Base-by-base conservation (phyloP, 768 basidiomycete genomes). In the Saitozyma sp. region DNA sequence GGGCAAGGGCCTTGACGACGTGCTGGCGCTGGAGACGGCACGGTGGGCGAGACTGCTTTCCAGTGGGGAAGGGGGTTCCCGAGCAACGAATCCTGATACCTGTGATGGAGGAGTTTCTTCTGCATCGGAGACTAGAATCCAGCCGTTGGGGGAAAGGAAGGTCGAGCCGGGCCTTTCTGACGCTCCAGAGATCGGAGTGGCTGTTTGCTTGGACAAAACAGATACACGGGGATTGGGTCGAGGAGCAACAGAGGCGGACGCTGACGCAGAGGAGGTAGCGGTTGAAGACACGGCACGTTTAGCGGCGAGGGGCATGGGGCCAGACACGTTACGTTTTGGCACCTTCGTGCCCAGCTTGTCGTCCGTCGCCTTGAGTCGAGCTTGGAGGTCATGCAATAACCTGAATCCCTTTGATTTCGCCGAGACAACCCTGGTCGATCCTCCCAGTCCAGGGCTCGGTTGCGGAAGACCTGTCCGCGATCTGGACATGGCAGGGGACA, bases 341-440 rank as follows among this genome's bases (percentile, higher is more conserved):
- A 69, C 68, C 51, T 69, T 68, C 9, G 64, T 63, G 19, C 65
- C 72, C 2, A 76, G 54, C 58, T 74, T 71, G 49, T 71, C 68
- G 49, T 76, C 75, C 16, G 72, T 71, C 11, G 72, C 70, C 50
- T 72, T 73, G 52, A 76, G 59, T 42, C 67, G 64, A 17, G 70
- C 66, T 62, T 70, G 66, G 5, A 76, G 59, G 48, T 74, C 75
- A 11, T 68, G 68, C 16, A 76, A 29, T 45, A 76, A 41, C 43
- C 65, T 69, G 52, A 69, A 65, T 3, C 68, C 73, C 55, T 64
- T 66, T 9, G 62, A 64, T 59, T 76, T 76, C 0, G 68, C 61
- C 11, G 56, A 61, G 1, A 54, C 40, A 29, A 59, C 56, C 14
- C 53, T 17, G 10, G 43, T 41, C 50, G 51, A 10, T n/a, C 10